A percentile compares a stretch with the other conserved stretches of the same genome.
Conservation (phyloP, 345 rosid genomes). For the Balakata baccata region DNA sequence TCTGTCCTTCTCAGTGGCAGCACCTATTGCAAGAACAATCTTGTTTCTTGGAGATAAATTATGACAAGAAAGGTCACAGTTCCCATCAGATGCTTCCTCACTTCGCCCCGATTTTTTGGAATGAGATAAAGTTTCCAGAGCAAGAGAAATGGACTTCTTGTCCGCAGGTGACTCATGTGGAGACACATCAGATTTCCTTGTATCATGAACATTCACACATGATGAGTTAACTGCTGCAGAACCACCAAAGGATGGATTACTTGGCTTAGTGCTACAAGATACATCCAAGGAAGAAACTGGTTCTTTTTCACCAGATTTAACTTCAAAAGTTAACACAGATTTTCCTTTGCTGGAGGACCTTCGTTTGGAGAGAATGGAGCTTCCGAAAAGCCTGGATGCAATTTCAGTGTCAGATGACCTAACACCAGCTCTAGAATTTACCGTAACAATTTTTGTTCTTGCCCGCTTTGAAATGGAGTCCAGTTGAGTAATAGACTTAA, state of each 20-base stretch:
- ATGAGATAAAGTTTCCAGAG: conserved; percentile 40
- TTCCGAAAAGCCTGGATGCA: conserved; percentile 67
- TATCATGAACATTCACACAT: conserved; percentile 40
- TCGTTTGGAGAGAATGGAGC: conserved; percentile 48
- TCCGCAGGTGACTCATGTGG: conserved; percentile 39
- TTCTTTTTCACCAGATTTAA: conserved; percentile 52
- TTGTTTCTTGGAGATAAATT: conserved; percentile 39
- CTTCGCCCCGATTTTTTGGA: conserved; percentile 35
- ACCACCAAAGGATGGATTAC: conserved; percentile 34
- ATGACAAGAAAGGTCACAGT: conserved; percentile 36
- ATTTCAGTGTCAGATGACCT: conserved; percentile 51
- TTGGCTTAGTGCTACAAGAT: conserved; percentile 39
- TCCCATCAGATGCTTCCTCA: conserved; percentile 43
- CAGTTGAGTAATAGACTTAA: conserved; percentile 57
- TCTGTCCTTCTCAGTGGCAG: conserved; percentile 40
- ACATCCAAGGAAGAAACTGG: conserved; percentile 49
- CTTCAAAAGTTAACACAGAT: conserved; percentile 40
- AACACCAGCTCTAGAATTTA: conserved; percentile 51
- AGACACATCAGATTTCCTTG: conserved; percentile 34
- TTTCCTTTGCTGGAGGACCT: conserved; percentile 73
- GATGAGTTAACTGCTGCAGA: conserved; percentile 34
- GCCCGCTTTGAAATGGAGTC: conserved; percentile 82
- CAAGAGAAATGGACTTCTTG: conserved; percentile 28
- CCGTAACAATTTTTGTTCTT: conserved; percentile 56
- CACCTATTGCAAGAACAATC: conserved; percentile 50